Base-by-base conservation (phyloP, 1,139 yeast genomes). In the Lodderomyces margitis region DNA sequence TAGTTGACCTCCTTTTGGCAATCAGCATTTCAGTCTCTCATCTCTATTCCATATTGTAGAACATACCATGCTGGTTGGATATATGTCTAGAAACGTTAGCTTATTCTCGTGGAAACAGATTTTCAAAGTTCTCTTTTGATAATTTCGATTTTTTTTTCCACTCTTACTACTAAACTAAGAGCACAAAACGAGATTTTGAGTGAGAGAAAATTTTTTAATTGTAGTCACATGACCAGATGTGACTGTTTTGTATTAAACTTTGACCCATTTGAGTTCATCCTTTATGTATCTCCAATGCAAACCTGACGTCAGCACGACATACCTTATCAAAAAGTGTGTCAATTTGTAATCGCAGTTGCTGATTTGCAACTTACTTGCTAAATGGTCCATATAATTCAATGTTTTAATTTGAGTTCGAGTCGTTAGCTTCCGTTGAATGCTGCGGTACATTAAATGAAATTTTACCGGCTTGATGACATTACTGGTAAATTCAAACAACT, bases 361-460 rank as follows among this genome's bases (percentile, higher is more conserved):
- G 7, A 21, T 21, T 17, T 15, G 19, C 16, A 17, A 12, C 28
- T 31, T 37, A 10, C n/a, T 14, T 17, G 10, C 16, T 8, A 37
- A 15, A 15, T 31, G 23, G 19, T 20, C 35, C 20, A 37, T 12
- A 19, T 37, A 37, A 20, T 30, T 37, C 4, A 21, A 14, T 6
- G 27, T 21, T 9, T 37, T 31, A 12, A 37, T 30, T n/a, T 20
- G 19, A 17, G 34, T 21, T 12, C 21, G 9, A 2, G 32, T 16
- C 8, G 24, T 12, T 8, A 37, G 19, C 8, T 30, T 17, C 16
- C 28, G 19, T 12, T 12, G 21, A 14, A 37, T 25, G 24, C 35
- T 37, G n/a, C 21, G 12, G 28, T 37, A 31, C 16, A 37, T 37
- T 20, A 21, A 17, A 14, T 37, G 14, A 23, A 37, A 37, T 8